Percentiles rank a stretch among this genome's conserved stretches.
Evolutionary conservation across 2,329 filamentous ascomycete species (phyloP).

Genomic region (Periglandula ipomoeae): DNA sequence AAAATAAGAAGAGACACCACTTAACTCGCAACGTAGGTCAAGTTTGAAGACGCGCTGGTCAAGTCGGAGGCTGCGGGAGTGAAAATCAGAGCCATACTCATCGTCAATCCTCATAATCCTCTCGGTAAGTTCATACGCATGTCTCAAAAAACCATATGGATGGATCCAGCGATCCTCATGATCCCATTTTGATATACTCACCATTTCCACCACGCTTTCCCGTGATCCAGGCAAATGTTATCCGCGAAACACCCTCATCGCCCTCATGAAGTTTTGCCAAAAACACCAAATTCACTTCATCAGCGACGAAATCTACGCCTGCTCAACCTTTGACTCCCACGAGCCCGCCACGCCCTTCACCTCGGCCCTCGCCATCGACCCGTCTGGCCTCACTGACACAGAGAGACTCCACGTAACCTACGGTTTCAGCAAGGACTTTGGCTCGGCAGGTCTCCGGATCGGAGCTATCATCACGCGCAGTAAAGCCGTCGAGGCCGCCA

Average conservation of each 20-base stretch:
- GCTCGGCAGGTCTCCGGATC: conserved; percentile 40
- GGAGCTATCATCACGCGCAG: conserved; percentile 37
- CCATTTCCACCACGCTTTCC: neutral
- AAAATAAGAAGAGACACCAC: neutral
- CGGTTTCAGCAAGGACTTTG: conserved; percentile 40
- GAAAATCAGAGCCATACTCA: conserved; percentile 35
- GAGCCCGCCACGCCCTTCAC: conserved; percentile 31
- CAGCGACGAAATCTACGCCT: conserved; percentile 50
- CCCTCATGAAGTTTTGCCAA: conserved; percentile 39
- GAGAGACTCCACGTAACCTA: conserved; percentile 41
- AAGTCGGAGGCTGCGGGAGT: conserved; percentile 25
- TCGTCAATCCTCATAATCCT: conserved; percentile 46
- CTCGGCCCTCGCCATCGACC: conserved; percentile 38
- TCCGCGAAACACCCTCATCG: conserved; percentile 29
- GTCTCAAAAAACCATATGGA: neutral
- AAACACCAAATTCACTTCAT: conserved; percentile 42
- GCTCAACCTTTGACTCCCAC: conserved; percentile 35
- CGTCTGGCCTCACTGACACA: conserved; percentile 33
- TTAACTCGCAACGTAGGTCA: too few relatives aligned
- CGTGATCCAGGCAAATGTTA: conserved; percentile 29
- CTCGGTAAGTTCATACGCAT: conserved; percentile 25
- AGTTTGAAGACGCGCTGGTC: conserved; percentile 35
- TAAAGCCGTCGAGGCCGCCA: conserved; percentile 20
- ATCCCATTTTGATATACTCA: neutral
- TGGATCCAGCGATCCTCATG: too few relatives aligned